These are phyloP conservation scores for Mycena polygramma DNA, from an alignment of 768 basidiomycete genomes.

Conservation along the genomic window DNA sequence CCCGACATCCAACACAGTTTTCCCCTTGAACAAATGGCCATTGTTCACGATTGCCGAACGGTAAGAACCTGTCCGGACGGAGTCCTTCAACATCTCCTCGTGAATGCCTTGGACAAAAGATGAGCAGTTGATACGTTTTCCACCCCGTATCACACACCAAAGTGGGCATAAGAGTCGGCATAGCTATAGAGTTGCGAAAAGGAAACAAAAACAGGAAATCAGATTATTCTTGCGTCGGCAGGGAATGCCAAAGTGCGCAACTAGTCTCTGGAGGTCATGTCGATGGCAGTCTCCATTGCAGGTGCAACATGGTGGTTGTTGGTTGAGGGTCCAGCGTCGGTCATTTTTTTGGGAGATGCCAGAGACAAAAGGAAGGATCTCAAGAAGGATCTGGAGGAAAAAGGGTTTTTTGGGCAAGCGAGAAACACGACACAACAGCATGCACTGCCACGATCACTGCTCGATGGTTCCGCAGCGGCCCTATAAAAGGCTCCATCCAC, in stretches of 20 bases:
- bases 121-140: conserved; percentile 14
- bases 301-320: conserved; percentile 37
- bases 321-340: conserved; percentile 46
- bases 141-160: conserved; percentile 66
- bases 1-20: conserved; percentile 97
- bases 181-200: conserved; percentile 66
- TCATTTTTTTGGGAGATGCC: conserved; percentile 34
- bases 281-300: conserved; percentile 42
- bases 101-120: conserved; percentile 79
- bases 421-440: neutral
- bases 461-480: neutral
- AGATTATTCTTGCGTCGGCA: conserved; percentile 48
- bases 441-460: neutral
- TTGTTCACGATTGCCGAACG: conserved; percentile 95
- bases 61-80: conserved; percentile 95
- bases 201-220: conserved; percentile 51
- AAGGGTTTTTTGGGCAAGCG: neutral
- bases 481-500: conserved; percentile 7
- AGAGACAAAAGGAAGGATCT: neutral
- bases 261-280: conserved; percentile 93
- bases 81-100: conserved; percentile 99
- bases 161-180: conserved; percentile 96
- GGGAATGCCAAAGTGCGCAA: conserved; percentile 61
- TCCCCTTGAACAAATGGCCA: conserved; percentile 94
- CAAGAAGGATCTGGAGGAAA: conserved; percentile 25